Percentiles rank a stretch among this genome's conserved stretches.
Conservation (phyloP, 495 filamentous ascomycete genomes). For the Tricharina praecox region DNA sequence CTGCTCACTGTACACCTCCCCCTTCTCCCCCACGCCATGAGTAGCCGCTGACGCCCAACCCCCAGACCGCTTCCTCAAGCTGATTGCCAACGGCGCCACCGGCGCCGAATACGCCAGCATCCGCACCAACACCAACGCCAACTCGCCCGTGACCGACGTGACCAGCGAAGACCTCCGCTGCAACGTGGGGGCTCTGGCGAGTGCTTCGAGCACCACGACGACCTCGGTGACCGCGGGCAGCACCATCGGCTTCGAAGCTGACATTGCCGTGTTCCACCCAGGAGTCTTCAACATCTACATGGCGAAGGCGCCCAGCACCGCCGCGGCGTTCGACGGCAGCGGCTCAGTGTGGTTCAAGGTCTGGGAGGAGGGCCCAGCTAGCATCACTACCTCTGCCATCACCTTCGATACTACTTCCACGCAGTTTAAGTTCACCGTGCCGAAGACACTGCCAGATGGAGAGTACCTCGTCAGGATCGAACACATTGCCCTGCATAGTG, state of each 20-base stretch:
- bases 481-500: slow-evolving; percentile 38
- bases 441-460: slow-evolving; percentile 32
- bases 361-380: slow-evolving; percentile 18
- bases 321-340: slow-evolving; percentile 10
- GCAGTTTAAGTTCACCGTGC: slow-evolving; percentile 31
- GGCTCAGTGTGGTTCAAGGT: slow-evolving; percentile 26
- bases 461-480: slow-evolving; percentile 42
- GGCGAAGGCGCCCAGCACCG: slow-evolving; percentile 21
- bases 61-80: slow-evolving; percentile 33
- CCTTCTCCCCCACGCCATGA: too few relatives aligned
- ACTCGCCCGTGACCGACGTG: slow-evolving; percentile 41
- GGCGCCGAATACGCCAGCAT: slow-evolving; percentile 36
- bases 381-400: slow-evolving; percentile 3
- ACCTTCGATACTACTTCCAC: slow-evolving; percentile 7
- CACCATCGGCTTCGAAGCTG: slow-evolving; percentile 22
- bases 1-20: too few relatives aligned
- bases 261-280: slow-evolving; percentile 13
- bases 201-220: slow-evolving; percentile 30
- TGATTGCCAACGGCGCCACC: slow-evolving; percentile 33
- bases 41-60: too few relatives aligned
- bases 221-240: slow-evolving; percentile 36
- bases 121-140: slow-evolving; percentile 40
- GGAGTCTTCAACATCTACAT: slow-evolving; percentile 13
- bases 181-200: slow-evolving; percentile 38
- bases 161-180: slow-evolving; percentile 38